Percentiles rank a stretch among this genome's conserved stretches.
Conservation (phyloP, 805 yeast genomes). For the Teunomyces kruisii region DNA sequence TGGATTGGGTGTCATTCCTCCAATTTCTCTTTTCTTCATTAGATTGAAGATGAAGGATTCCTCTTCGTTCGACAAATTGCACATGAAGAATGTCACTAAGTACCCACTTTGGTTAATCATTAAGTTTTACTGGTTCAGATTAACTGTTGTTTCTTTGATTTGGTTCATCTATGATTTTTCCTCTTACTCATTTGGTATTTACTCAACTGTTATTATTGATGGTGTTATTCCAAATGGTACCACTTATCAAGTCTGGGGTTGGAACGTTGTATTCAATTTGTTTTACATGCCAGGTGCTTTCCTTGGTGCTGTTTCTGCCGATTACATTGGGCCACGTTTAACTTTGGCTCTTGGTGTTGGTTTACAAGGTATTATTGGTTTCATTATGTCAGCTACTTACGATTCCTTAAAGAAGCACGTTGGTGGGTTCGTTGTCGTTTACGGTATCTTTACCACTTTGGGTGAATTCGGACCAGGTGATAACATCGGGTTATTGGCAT, state of each 20-base stretch:
- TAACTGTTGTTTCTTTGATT: slow-evolving; percentile 65
- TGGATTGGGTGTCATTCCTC: slow-evolving; percentile 89
- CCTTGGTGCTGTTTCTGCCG: slow-evolving; percentile 82
- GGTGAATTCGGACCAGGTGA: slow-evolving; percentile 97
- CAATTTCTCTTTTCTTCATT: slow-evolving; percentile 71
- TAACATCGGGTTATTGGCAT: slow-evolving; percentile 82
- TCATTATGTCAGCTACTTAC: slow-evolving; percentile 75
- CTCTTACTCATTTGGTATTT: slow-evolving; percentile 83
- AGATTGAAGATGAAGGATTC: slow-evolving; percentile 77
- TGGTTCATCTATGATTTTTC: slow-evolving; percentile 95
- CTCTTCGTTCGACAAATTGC: slow-evolving; percentile 65
- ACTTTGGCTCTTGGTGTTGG: slow-evolving; percentile 69
- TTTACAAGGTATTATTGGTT: slow-evolving; percentile 77
- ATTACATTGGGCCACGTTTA: slow-evolving; percentile 86
- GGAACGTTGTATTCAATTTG: slow-evolving; percentile 86
- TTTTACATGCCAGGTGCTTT: slow-evolving; percentile 91
- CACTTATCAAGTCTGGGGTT: slow-evolving; percentile 77
- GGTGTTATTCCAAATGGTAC: slow-evolving; percentile 58
- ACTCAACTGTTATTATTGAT: slow-evolving; percentile 69
- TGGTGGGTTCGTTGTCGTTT: slow-evolving; percentile 80
- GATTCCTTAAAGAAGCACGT: slow-evolving; percentile 54
- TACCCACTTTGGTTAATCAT: slow-evolving; percentile 69
- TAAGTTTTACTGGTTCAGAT: slow-evolving; percentile 83
- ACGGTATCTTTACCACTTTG: slow-evolving; percentile 80
- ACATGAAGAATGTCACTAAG: slow-evolving; percentile 55